Percentiles rank a stretch among this genome's conserved stretches.
Conservation (phyloP, 2,329 filamentous ascomycete genomes). For the Penicillium freii region DNA sequence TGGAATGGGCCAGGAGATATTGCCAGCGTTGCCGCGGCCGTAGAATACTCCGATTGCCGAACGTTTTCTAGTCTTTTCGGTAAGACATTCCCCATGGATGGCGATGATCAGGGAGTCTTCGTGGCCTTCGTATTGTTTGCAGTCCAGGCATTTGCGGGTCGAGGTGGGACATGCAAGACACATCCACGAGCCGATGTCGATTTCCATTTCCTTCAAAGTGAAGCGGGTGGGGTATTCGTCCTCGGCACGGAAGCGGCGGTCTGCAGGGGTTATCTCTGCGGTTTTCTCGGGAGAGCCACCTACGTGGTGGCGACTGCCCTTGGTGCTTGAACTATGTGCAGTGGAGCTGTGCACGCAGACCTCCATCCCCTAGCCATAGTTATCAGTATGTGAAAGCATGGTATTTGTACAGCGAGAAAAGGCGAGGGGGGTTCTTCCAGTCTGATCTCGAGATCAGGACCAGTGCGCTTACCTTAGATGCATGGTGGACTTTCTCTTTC, state of each 20-base stretch:
- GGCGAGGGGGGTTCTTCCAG: not conserved
- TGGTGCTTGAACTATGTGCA: not conserved
- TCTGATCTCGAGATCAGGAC: not conserved
- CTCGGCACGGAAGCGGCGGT: not conserved
- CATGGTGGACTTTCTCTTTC: not conserved
- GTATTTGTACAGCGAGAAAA: not conserved
- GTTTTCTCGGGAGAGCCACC: not conserved
- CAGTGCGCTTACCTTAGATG: not conserved
- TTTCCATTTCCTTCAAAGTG: conserved; percentile 7
- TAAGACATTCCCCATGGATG: conserved; percentile 3
- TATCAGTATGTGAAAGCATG: not conserved
- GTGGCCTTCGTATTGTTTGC: conserved; percentile 11
- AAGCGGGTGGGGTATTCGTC: conserved; percentile 1
- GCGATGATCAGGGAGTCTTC: conserved; percentile 7
- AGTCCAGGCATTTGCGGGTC: conserved; percentile 6
- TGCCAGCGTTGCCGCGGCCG: conserved; percentile 10
- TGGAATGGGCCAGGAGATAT: conserved; percentile 5
- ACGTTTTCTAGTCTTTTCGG: not conserved
- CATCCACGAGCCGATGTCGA: conserved; percentile 8
- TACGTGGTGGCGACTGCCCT: not conserved
- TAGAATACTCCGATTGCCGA: conserved; percentile 17
- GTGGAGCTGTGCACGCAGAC: not conserved
- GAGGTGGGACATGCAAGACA: conserved; percentile 11
- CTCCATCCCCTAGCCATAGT: not conserved
- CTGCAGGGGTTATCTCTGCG: not conserved